Base-by-base conservation (phyloP, 768 basidiomycete species). In the Lactarius psammicola region DNA sequence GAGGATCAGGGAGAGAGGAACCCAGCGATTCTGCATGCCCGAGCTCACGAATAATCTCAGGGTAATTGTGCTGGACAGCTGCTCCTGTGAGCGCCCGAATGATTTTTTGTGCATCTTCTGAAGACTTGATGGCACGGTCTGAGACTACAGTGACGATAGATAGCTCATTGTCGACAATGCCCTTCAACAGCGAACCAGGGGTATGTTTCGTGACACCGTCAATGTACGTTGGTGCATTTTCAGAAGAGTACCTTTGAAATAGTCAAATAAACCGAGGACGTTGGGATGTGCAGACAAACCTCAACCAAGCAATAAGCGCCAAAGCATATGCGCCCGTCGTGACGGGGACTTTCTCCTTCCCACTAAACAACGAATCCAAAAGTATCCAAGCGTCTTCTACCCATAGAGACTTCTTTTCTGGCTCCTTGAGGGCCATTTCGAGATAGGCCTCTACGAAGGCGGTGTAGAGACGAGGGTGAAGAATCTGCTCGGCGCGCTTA, bases 381-480 rank as follows among this genome's bases (percentile, higher is more conserved):
- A 94, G 78, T 11, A 76, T 75, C 81, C 84, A 87, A 0, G 85
- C 81, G 34, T 87, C 81, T 30, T 85, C 82, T 3, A 87, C 60
- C 91, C 93, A 94, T 34, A 79, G 74, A 1, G 73, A 76, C 57
- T 76, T 76, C 44, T 81, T 78, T 0, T 76, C 72, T 2, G 74
- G 70, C 38, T 85, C 85, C 69, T 82, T 81, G 53, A 72, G 68
- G 13, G 86, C 87, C 82, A 87, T 84, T 44, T 80, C 78, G 31
- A 88, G 63, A 69, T 88, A 92, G 0, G 87, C 85, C 46, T 81
- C 79, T 28, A 94, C 74, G 70, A 94, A 84, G 11, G 83, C 79
- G 73, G 92, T 88, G 75, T 89, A 89, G 33, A 83, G 65, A 20
- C 80, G 77, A 3, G 72, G 60, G 13, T 84, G 78, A 26, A 86